Percentiles rank a stretch among this genome's conserved stretches.
These are phyloP conservation scores for Calvatia gigantea DNA, from an alignment of 768 basidiomycete genomes.

Conservation along the genomic window DNA sequence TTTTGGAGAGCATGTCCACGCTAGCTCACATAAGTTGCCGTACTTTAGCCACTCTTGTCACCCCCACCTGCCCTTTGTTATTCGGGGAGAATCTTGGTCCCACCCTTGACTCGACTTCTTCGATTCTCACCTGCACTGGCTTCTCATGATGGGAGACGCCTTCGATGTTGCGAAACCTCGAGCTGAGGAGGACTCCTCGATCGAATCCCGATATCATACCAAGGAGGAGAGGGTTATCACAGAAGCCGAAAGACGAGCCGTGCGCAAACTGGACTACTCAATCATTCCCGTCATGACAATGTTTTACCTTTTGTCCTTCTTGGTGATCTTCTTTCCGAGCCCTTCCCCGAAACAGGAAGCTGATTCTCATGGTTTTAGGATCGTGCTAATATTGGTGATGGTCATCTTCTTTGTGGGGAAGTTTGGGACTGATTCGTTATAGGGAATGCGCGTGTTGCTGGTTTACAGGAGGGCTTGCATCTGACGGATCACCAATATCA, in stretches of 20 bases:
- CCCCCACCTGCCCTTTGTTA: too few species aligned
- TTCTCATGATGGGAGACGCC: too few species aligned
- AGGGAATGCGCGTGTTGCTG: conserved; percentile 48
- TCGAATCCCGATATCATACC: background rate
- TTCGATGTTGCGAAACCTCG: too few species aligned
- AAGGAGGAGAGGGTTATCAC: conserved; percentile 9
- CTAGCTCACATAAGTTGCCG: too few species aligned
- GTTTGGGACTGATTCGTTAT: background rate
- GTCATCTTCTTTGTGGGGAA: background rate
- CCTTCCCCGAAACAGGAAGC: background rate
- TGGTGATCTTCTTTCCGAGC: conserved; percentile 20
- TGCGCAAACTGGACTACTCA: conserved; percentile 27
- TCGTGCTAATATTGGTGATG: conserved; percentile 32
- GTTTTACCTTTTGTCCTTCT: conserved; percentile 35
- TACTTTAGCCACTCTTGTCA: too few species aligned
- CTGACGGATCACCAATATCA: conserved; percentile 37
- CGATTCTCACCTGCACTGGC: too few species aligned
- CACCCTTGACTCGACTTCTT: too few species aligned
- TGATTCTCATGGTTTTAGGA: conserved; percentile 21
- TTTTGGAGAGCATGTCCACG: too few species aligned
- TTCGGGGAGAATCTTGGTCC: too few species aligned
- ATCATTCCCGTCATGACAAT: conserved; percentile 34
- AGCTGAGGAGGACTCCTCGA: background rate
- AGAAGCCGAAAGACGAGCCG: conserved; percentile 19
- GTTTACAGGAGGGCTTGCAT: conserved; percentile 40